phyloP scores from a whole-genome alignment of 2,329 filamentous ascomycete genomes.

The Botrytis pseudocinerea region DNA sequence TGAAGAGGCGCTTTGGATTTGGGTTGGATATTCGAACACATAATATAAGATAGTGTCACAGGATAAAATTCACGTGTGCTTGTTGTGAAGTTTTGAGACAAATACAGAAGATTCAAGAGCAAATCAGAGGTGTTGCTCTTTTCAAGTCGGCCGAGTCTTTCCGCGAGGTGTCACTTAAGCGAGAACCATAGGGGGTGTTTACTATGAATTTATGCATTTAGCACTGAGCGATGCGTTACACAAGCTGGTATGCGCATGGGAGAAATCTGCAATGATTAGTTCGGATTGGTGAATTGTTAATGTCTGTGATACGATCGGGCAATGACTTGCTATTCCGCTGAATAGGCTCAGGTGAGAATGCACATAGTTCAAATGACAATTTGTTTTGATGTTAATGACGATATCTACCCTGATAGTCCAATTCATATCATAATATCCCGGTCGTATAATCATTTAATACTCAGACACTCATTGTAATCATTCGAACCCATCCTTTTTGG shows the following conservation, averaged over 20 bases:
- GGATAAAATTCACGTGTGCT: no score
- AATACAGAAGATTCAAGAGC: not conserved
- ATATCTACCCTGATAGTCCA: not conserved
- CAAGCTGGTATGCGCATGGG: not conserved
- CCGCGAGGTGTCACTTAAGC: not conserved
- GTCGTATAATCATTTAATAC: not conserved
- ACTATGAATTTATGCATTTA: no score
- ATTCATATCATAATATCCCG: not conserved
- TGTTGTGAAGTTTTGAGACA: no score
- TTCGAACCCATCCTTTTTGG: not conserved
- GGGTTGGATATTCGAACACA: not conserved
- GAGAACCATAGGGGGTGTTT: not conserved
- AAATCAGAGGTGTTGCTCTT: not conserved
- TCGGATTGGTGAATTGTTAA: not conserved
- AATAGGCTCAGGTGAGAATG: not conserved
- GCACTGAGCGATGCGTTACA: not conserved
- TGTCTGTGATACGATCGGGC: not conserved
- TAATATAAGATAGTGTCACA: not conserved
- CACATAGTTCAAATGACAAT: not conserved
- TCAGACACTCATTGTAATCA: not conserved
- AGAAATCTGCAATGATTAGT: not conserved
- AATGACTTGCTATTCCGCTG: not conserved
- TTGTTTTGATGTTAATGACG: not conserved
- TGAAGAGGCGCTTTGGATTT: not conserved
- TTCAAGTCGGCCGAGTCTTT: not conserved